phyloP scores from a whole-genome alignment of 1,284 basidiomycete species.

The Leccinum laetum region DNA sequence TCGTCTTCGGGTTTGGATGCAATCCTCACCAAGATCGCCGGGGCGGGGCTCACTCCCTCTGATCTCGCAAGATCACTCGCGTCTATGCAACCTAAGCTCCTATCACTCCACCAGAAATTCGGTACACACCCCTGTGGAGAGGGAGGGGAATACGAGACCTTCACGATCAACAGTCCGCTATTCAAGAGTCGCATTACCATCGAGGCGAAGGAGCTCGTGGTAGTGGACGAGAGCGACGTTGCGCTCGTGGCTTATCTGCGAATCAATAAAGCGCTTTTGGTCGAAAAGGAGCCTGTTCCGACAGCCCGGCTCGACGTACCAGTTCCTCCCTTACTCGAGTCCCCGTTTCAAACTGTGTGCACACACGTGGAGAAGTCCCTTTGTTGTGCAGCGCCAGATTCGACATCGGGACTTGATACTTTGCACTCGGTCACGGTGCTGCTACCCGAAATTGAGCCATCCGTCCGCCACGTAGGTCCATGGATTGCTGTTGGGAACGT shows the following conservation, averaged over 20 bases:
- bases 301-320: constrained; percentile 14
- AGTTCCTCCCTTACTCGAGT: no score
- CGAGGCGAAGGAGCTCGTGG: constrained; percentile 70
- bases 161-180: constrained; percentile 89
- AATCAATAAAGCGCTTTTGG: constrained; percentile 39
- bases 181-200: constrained; percentile 81
- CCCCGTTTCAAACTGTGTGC: no score
- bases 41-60: constrained; percentile 80
- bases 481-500: no score
- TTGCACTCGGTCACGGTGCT: not conserved
- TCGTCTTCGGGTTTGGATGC: constrained; percentile 69
- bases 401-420: not conserved
- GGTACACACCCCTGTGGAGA: constrained; percentile 97
- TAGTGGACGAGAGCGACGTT: constrained; percentile 74
- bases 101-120: constrained; percentile 80
- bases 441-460: constrained; percentile 15
- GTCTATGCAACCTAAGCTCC: constrained; percentile 75
- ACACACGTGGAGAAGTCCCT: no score
- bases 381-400: not conserved
- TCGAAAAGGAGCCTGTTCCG: constrained; percentile 14
- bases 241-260: constrained; percentile 70
- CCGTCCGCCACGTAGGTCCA: constrained; percentile 20
- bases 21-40: constrained; percentile 95
- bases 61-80: constrained; percentile 82
- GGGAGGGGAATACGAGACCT: constrained; percentile 97